These are phyloP conservation scores for Paraglomus brasilianum DNA, from an alignment of 192 early-diverging fungal species.

Conservation along the genomic window DNA sequence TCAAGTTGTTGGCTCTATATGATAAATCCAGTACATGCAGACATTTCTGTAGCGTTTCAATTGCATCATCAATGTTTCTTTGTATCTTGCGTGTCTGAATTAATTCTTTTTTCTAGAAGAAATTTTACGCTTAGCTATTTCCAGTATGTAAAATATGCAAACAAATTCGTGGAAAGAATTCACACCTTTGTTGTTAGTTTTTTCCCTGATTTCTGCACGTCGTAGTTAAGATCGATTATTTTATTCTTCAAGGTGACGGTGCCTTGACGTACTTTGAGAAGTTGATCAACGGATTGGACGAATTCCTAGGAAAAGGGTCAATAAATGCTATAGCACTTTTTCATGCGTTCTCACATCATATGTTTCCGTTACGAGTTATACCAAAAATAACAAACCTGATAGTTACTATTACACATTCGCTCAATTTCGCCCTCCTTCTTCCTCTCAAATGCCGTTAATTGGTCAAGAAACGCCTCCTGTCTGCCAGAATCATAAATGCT, in stretches of 20 bases:
- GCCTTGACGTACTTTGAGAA: conserved; percentile 90
- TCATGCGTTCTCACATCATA: neutral
- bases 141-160: neutral
- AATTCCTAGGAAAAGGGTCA: conserved; percentile 63
- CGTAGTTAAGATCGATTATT: conserved; percentile 80
- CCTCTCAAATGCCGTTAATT: conserved; percentile 76
- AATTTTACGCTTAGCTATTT: conserved; percentile 10
- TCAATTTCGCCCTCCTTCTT: conserved; percentile 96
- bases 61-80: conserved; percentile 84
- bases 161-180: neutral
- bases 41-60: conserved; percentile 77
- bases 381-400: conserved; percentile 69
- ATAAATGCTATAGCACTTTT: neutral
- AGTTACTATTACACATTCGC: conserved; percentile 94
- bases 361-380: neutral
- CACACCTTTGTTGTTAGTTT: conserved; percentile 76
- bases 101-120: conserved; percentile 71
- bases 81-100: conserved; percentile 77
- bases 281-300: conserved; percentile 90
- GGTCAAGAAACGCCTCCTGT: conserved; percentile 85
- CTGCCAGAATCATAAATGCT: conserved; percentile 82
- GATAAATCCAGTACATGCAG: conserved; percentile 85
- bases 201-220: conserved; percentile 80
- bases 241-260: conserved; percentile 82
- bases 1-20: conserved; percentile 76